Base-by-base conservation (phyloP, 768 basidiomycete species). In the Chlorophyllum brunneum region DNA sequence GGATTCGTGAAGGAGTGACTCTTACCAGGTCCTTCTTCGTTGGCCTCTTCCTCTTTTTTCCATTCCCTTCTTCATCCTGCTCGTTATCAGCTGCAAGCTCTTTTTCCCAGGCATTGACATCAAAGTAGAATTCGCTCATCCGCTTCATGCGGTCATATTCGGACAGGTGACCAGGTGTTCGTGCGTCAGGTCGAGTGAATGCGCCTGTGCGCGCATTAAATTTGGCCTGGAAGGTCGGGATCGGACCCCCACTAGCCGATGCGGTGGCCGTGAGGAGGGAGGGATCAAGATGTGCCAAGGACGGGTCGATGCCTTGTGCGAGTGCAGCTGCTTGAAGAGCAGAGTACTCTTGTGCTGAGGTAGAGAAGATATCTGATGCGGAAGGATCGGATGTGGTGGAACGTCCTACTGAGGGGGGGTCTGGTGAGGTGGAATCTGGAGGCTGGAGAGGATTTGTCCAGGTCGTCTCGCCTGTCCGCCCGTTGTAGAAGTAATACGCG, bases 41-140 rank as follows among this genome's bases (percentile, higher is more conserved):
- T 4, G 85, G 87, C 48, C 80, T 69, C 67, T 91, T 91, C 58
- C 85, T 77, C 73, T 90, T 91, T 75, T 81, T 87, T 18, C 78
- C 79, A 13, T 73, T 75, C n/a, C 61, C 77, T 41, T 69, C 80
- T 15, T 77, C 82, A 48, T 64, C 78, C 16, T 58, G 77, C 51
- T 67, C 69, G 59, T 64, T 67, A 23, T 67, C 67, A 54, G 73
- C 65, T 23, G 80, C 87, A 2, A 88, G 74, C 24, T 91, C 80
- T 48, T 78, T 58, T 67, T 92, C 85, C 90, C 90, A 93, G 41
- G 76, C 77, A n/a, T 74, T 76, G 18, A 90, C 84, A 57, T 93
- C 90, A 56, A 93, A 93, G 67, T 90, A 93, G 60, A 89, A 87
- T 62, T 85, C 79, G 73, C 86, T 90, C 90, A 92, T 92, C 37